phyloP scores from a whole-genome alignment of 1,284 basidiomycete genomes.

The Melanopsichium pennsylvanicum region DNA sequence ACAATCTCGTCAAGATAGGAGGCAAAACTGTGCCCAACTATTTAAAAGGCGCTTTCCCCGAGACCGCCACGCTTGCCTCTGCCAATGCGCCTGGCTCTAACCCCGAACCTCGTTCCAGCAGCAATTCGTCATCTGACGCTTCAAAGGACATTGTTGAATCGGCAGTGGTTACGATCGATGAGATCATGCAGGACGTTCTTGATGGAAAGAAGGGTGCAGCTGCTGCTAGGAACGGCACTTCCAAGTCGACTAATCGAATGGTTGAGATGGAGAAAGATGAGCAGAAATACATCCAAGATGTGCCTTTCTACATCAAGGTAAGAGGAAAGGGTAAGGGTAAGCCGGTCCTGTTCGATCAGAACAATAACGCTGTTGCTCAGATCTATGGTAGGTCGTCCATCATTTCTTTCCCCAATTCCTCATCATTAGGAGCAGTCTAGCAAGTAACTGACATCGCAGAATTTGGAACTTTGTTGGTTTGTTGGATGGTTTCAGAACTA shows the following conservation, averaged over 20 bases:
- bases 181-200: no score
- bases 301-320: slow-evolving; percentile 29
- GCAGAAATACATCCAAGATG: not conserved
- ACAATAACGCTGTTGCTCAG: slow-evolving; percentile 11
- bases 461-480: no score
- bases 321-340: slow-evolving; percentile 30
- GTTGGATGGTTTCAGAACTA: slow-evolving; percentile 14
- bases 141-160: no score
- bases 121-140: no score
- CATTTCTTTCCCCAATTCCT: not conserved
- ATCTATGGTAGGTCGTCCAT: slow-evolving; percentile 31
- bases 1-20: slow-evolving; percentile 1
- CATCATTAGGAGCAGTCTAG: no score
- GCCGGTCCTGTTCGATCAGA: slow-evolving; percentile 3
- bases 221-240: no score
- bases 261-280: not conserved
- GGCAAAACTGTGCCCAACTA: not conserved
- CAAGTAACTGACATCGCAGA: no score
- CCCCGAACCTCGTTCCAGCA: no score
- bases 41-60: slow-evolving; percentile 1
- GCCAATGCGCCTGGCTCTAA: no score
- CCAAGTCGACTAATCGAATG: not conserved
- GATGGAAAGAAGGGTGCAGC: no score
- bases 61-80: no score
- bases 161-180: no score